These are phyloP conservation scores for Bacidia rubella DNA, from an alignment of 495 filamentous ascomycete species.

Conservation along the genomic window DNA sequence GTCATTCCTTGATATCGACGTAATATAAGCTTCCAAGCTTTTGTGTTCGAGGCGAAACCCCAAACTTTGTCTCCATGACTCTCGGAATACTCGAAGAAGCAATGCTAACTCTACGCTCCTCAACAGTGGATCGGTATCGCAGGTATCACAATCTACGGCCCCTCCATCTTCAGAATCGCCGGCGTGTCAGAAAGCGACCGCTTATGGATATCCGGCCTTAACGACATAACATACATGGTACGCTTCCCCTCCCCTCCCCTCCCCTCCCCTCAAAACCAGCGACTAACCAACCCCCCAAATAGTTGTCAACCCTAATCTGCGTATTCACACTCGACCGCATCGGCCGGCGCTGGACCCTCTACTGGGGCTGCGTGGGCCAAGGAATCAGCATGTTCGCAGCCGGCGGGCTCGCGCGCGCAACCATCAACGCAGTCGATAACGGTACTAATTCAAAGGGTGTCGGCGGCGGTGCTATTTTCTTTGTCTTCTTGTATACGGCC, in stretches of 20 bases:
- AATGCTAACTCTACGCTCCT: background rate
- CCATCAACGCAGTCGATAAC: constrained; percentile 35
- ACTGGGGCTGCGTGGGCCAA: constrained; percentile 52
- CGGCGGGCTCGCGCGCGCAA: constrained; percentile 38
- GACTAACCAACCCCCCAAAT: background rate
- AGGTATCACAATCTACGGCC: constrained; percentile 19
- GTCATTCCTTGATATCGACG: too few relatives aligned
- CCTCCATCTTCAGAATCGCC: constrained; percentile 52
- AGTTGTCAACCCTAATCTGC: constrained; percentile 48
- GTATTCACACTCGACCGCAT: constrained; percentile 58
- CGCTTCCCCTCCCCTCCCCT: background rate
- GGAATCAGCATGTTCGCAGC: constrained; percentile 48
- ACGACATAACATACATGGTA: constrained; percentile 49
- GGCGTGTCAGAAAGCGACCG: constrained; percentile 43
- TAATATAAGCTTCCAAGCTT: too few relatives aligned
- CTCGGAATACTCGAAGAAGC: background rate
- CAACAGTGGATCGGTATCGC: constrained; percentile 1
- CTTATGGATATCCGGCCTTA: constrained; percentile 56
- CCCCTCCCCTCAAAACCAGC: background rate
- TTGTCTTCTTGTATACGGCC: constrained; percentile 55
- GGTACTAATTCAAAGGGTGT: constrained; percentile 26
- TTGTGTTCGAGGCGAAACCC: too few relatives aligned
- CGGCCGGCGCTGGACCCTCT: constrained; percentile 53
- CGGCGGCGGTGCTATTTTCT: constrained; percentile 46
- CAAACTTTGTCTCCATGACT: background rate